Evolutionary conservation across 1,284 basidiomycete species (phyloP).

Genomic region (Tilletia setariae): DNA sequence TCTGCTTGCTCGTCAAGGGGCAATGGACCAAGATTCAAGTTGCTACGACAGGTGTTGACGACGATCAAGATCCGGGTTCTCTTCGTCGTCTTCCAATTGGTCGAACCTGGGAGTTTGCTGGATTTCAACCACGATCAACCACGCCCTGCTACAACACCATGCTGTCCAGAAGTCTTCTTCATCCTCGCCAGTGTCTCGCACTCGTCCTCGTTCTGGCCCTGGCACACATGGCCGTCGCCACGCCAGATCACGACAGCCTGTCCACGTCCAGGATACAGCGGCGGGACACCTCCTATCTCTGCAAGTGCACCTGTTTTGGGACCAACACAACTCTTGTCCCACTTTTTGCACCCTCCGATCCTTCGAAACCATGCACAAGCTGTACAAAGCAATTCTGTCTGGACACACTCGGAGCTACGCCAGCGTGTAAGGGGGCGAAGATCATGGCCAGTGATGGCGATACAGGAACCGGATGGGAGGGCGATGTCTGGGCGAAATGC

Average conservation of each 20-base stretch:
- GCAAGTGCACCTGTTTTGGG: conserved; percentile 54
- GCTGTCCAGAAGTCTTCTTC: no score
- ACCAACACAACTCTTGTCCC: conserved; percentile 53
- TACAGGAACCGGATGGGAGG: conserved; percentile 52
- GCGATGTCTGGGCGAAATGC: conserved; percentile 53
- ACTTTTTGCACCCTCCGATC: conserved; percentile 37
- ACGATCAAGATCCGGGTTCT: no score
- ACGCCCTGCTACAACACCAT: no score
- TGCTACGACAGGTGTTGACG: no score
- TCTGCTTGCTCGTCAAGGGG: no score
- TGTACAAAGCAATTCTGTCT: conserved; percentile 54
- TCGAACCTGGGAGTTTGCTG: no score
- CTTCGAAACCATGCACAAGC: conserved; percentile 45
- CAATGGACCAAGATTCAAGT: no score
- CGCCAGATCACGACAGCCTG: not conserved
- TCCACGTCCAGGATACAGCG: not conserved
- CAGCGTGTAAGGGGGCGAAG: conserved; percentile 48
- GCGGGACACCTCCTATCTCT: conserved; percentile 33
- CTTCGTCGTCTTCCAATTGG: no score
- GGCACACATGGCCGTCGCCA: not conserved
- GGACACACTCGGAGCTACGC: conserved; percentile 34
- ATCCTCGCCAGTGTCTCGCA: not conserved
- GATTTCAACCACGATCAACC: no score
- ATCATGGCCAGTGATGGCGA: conserved; percentile 47
- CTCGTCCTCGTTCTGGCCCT: not conserved